Evolutionary conservation across 805 yeast species (phyloP), one percentile per base, ranked within the genome.

Genomic region (Saturnispora galanensis): DNA sequence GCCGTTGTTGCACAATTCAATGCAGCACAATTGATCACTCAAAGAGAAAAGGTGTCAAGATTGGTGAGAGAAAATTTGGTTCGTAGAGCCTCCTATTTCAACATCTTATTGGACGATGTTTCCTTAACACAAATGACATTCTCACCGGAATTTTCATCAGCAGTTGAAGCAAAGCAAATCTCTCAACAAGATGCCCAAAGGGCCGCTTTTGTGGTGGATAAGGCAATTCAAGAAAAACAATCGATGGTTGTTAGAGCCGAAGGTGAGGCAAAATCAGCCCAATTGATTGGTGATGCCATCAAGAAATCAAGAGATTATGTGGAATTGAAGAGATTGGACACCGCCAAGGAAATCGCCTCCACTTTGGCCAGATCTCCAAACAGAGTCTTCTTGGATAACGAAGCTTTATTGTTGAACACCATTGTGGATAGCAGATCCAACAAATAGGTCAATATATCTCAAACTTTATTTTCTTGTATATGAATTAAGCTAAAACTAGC

Each of bases 161-260:
- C 97, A 4, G 98, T 93, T 45, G 98, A 93, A 69, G 95, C 96
- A 47, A 93, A 93, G 68, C 98, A 93, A 71, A 93, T 93, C 66
- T 97, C 98, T 28, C 98, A 93, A 66, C 98, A 93, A 71, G 98
- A 93, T 63, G 97, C 98, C 16, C 97, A 93, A 68, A 81, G 95
- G 65, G 97, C 98, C 8, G 97, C 97, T 0, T 93, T 89, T 55
- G 73, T 93, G 36, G 98, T 93, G 43, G 98, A 93, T 65, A 86
- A 88, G 63, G 98, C 98, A 8, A 79, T 85, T 56, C 98, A 93
- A 67, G 97, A 93, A 69, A 93, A 93, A 65, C 97, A 93, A 67
- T 95, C 94, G 62, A 74, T 87, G 70, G 95, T 93, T 51, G 97
- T 93, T 47, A 87, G 84, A 65, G 97, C 98, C 10, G 85, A 87